Evolutionary conservation across 2,329 filamentous ascomycete species (phyloP).

Genomic region (Pseudocercospora ulei): DNA sequence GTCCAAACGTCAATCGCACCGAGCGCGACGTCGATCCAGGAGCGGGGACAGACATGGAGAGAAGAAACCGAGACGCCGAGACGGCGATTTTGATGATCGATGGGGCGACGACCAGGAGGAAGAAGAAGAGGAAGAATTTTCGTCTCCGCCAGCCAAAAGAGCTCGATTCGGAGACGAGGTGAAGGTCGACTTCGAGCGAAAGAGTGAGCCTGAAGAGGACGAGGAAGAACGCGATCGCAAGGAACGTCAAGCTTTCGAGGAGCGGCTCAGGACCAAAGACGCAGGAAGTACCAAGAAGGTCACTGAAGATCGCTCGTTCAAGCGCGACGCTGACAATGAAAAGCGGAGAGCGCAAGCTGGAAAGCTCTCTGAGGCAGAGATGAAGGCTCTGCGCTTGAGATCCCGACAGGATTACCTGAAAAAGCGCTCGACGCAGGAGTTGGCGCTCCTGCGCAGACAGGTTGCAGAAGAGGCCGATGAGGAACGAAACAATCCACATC

Average conservation of each 20-base stretch:
- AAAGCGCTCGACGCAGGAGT: slow-evolving; percentile 77
- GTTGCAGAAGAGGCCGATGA: slow-evolving; percentile 74
- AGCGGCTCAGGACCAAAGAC: slow-evolving; percentile 62
- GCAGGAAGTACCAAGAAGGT: slow-evolving; percentile 59
- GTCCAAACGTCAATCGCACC: slow-evolving; percentile 35
- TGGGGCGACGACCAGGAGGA: slow-evolving; percentile 68
- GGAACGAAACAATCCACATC: slow-evolving; percentile 62
- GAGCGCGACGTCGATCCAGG: slow-evolving; percentile 29
- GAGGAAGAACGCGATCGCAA: slow-evolving; percentile 53
- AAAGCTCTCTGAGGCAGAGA: slow-evolving; percentile 56
- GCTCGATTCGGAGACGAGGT: slow-evolving; percentile 59
- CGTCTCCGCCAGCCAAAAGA: slow-evolving; percentile 61
- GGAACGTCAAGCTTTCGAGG: slow-evolving; percentile 72
- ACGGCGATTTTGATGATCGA: slow-evolving; percentile 59
- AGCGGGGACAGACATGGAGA: slow-evolving; percentile 36
- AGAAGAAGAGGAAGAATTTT: slow-evolving; percentile 49
- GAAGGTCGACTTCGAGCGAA: too few relatives aligned
- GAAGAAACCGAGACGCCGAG: slow-evolving; percentile 46
- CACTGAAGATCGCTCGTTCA: slow-evolving; percentile 49
- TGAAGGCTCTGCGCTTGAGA: slow-evolving; percentile 69
- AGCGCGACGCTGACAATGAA: slow-evolving; percentile 39
- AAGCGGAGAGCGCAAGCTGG: slow-evolving; percentile 54
- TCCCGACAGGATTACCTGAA: slow-evolving; percentile 88
- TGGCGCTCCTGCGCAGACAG: slow-evolving; percentile 79
- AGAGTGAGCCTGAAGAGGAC: slow-evolving; percentile 29